phyloP scores from a whole-genome alignment of 192 early-diverging fungal species.

The Coemansia pectinata region DNA sequence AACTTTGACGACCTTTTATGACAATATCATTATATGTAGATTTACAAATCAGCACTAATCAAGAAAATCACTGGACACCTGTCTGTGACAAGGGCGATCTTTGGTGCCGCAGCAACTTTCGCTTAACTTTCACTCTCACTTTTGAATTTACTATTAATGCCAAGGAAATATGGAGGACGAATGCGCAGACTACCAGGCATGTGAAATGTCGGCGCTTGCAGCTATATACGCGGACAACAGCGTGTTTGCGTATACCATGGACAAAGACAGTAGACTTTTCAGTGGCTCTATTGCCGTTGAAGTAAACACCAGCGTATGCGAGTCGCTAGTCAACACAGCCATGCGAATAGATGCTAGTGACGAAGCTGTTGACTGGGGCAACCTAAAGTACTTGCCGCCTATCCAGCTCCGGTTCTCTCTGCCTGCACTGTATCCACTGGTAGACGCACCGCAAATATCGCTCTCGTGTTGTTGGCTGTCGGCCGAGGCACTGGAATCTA shows the following conservation, averaged over 20 bases:
- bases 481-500: not conserved
- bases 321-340: not conserved
- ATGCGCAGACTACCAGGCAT: slow-evolving; percentile 22
- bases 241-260: not conserved
- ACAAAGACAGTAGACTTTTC: not conserved
- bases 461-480: slow-evolving; percentile 20
- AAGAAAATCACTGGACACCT: not conserved
- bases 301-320: slow-evolving; percentile 5
- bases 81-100: not conserved
- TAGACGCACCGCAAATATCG: slow-evolving; percentile 6
- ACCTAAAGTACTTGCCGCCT: slow-evolving; percentile 7
- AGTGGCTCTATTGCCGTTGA: slow-evolving; percentile 11
- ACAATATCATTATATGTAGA: too few species aligned
- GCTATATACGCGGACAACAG: slow-evolving; percentile 16
- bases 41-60: not conserved
- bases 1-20: too few species aligned
- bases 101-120: not conserved
- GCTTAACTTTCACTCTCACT: not conserved
- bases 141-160: not conserved
- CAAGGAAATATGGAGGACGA: slow-evolving; percentile 6
- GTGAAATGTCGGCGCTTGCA: slow-evolving; percentile 24
- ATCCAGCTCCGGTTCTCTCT: slow-evolving; percentile 15
- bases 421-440: slow-evolving; percentile 7
- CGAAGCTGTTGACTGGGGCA: not conserved
- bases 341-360: not conserved